phyloP scores from a whole-genome alignment of 306 rosid genomes.

The Corylus heterophylla region DNA sequence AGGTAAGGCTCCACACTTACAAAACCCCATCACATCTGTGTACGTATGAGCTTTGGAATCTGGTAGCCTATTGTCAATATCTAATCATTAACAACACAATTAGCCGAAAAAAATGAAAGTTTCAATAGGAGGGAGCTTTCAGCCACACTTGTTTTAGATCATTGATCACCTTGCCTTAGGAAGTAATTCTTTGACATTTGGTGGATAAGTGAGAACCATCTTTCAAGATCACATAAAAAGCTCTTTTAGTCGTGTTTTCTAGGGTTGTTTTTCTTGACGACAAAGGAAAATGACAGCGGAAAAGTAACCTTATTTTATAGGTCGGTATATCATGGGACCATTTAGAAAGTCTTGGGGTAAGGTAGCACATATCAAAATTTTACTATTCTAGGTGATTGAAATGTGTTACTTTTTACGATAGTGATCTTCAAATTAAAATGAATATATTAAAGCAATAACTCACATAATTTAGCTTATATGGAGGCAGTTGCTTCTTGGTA shows the following conservation, averaged over 20 bases:
- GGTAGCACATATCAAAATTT: not conserved
- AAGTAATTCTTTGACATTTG: constrained; percentile 45
- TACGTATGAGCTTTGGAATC: constrained; percentile 20
- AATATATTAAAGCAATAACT: no score
- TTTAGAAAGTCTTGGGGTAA: constrained; percentile 17
- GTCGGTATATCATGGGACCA: constrained; percentile 21
- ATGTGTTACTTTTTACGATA: not conserved
- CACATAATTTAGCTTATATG: no score
- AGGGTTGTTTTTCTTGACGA: constrained; percentile 42
- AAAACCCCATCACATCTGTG: constrained; percentile 10
- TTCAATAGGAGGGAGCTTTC: constrained; percentile 14
- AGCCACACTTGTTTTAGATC: constrained; percentile 10
- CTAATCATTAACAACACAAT: not conserved
- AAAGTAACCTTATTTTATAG: constrained; percentile 17
- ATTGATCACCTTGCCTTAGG: constrained; percentile 24
- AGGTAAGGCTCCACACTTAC: constrained; percentile 24
- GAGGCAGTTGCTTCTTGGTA: no score
- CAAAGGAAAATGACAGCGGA: constrained; percentile 26
- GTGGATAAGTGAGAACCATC: constrained; percentile 45
- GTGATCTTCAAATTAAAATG: no score
- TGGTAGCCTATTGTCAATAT: not conserved
- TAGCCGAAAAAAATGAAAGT: not conserved
- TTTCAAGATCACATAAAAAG: constrained; percentile 25
- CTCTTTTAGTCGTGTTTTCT: constrained; percentile 27
- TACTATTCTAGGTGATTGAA: not conserved